phyloP scores from a whole-genome alignment of 176 grass and related monocot species.

The Elymus sibiricus region DNA sequence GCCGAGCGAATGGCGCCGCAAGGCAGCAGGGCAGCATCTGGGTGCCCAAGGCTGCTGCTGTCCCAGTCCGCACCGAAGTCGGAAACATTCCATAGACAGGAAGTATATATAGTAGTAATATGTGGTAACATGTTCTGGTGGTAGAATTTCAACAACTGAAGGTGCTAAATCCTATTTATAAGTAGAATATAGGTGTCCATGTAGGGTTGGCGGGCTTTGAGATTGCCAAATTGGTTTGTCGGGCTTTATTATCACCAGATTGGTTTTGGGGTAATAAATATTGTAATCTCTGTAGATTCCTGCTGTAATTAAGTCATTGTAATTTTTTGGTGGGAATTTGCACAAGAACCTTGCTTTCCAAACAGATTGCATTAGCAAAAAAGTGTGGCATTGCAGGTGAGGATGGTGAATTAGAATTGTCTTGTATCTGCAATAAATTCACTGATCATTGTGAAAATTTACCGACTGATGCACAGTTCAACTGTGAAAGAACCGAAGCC shows the following conservation, averaged over 20 bases:
- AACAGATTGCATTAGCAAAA: background rate
- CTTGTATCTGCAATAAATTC: background rate
- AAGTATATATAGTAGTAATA: background rate
- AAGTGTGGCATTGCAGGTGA: background rate
- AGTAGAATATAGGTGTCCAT: background rate
- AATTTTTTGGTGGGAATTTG: background rate
- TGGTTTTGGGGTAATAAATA: background rate
- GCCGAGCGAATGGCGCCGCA: background rate
- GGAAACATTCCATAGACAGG: background rate
- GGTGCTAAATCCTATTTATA: background rate
- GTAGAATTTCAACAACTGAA: background rate
- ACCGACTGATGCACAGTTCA: background rate
- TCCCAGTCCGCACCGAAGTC: background rate
- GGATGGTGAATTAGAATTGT: background rate
- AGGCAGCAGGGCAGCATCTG: slow-evolving; percentile 3
- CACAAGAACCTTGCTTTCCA: background rate
- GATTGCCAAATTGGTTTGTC: background rate
- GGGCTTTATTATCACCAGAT: background rate
- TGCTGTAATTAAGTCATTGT: background rate
- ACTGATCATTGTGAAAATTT: background rate
- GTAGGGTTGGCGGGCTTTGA: background rate
- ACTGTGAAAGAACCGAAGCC: background rate
- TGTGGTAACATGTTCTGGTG: background rate
- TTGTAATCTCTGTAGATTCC: background rate
- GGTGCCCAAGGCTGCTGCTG: slow-evolving; percentile 26